Evolutionary conservation across 225 moss, liverwort and hornwort species (phyloP).

Genomic region (Bryoerythrophyllum caledonicum): DNA sequence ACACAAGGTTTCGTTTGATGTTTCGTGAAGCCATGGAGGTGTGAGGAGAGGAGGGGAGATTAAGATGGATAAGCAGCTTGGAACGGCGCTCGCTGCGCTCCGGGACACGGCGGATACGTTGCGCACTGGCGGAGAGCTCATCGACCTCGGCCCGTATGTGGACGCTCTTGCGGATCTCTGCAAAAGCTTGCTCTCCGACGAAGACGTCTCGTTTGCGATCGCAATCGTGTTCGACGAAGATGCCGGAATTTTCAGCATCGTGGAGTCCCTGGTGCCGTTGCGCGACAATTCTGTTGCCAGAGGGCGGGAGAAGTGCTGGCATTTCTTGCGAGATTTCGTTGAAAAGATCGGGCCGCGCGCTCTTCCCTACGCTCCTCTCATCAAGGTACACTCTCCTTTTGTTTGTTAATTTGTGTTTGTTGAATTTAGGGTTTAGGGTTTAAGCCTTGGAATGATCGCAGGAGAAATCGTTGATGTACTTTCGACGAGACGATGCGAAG

Average conservation of each 20-base stretch:
- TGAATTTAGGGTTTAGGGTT: conserved; percentile 11
- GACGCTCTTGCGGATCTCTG: conserved; percentile 64
- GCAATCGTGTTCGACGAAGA: conserved; percentile 79
- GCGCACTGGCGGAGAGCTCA: conserved; percentile 44
- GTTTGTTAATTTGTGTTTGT: too few species aligned
- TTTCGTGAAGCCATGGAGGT: not conserved
- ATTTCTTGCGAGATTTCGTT: conserved; percentile 60
- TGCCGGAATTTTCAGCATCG: conserved; percentile 57
- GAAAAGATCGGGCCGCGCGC: conserved; percentile 66
- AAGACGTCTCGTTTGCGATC: conserved; percentile 73
- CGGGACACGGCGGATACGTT: conserved; percentile 72
- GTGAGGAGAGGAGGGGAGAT: not conserved
- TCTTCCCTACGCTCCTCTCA: conserved; percentile 59
- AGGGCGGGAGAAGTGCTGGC: conserved; percentile 71
- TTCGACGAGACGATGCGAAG: conserved; percentile 84
- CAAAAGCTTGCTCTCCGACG: conserved; percentile 59
- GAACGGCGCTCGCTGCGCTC: conserved; percentile 52
- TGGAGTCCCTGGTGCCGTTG: conserved; percentile 58
- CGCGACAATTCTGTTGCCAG: conserved; percentile 64
- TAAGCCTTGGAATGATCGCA: conserved; percentile 25
- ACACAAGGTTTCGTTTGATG: too few species aligned
- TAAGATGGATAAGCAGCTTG: conserved; percentile 78
- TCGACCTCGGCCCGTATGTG: conserved; percentile 64
- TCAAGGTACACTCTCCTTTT: conserved; percentile 56
- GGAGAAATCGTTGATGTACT: conserved; percentile 70